Percentiles rank a stretch among this genome's conserved stretches.
Evolutionary conservation across 371 early-diverging fungal species (phyloP).

Genomic region (Nematocida sp.): DNA sequence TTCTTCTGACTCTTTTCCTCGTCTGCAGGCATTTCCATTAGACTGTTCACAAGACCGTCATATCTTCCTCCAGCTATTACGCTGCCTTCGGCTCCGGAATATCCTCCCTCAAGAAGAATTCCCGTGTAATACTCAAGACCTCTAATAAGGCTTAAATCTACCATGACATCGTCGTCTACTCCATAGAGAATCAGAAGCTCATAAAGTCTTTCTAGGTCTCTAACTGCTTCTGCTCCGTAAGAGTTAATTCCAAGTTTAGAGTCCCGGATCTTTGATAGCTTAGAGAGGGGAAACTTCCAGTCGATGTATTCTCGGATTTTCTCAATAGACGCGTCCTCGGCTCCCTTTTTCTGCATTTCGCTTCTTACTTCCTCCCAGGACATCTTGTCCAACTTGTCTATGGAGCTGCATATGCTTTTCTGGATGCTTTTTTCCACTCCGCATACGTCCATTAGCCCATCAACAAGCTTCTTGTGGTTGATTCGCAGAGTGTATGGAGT

Average conservation of each 20-base stretch:
- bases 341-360: slow-evolving; percentile 65
- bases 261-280: slow-evolving; percentile 69
- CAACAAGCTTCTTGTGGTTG: slow-evolving; percentile 89
- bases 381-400: slow-evolving; percentile 93
- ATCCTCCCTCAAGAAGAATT: slow-evolving; percentile 90
- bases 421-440: slow-evolving; percentile 81
- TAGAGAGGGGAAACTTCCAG: slow-evolving; percentile 73
- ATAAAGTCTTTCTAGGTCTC: slow-evolving; percentile 79
- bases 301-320: slow-evolving; percentile 74
- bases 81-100: slow-evolving; percentile 73
- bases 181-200: slow-evolving; percentile 77
- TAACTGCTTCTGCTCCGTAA: slow-evolving; percentile 74
- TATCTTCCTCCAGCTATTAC: slow-evolving; percentile 97
- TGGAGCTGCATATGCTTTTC: slow-evolving; percentile 84
- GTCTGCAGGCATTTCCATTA: slow-evolving; percentile 68
- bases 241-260: slow-evolving; percentile 67
- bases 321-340: slow-evolving; percentile 68
- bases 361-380: slow-evolving; percentile 47
- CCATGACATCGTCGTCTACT: slow-evolving; percentile 72
- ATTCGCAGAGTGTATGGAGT: slow-evolving; percentile 79
- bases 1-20: not conserved
- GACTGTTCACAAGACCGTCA: slow-evolving; percentile 91
- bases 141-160: slow-evolving; percentile 89
- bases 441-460: slow-evolving; percentile 84
- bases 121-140: slow-evolving; percentile 99